Percentiles rank a stretch among this genome's conserved stretches.
Evolutionary conservation across 176 grass and related monocot genomes (phyloP).

Genomic region (Oryza glaberrima): DNA sequence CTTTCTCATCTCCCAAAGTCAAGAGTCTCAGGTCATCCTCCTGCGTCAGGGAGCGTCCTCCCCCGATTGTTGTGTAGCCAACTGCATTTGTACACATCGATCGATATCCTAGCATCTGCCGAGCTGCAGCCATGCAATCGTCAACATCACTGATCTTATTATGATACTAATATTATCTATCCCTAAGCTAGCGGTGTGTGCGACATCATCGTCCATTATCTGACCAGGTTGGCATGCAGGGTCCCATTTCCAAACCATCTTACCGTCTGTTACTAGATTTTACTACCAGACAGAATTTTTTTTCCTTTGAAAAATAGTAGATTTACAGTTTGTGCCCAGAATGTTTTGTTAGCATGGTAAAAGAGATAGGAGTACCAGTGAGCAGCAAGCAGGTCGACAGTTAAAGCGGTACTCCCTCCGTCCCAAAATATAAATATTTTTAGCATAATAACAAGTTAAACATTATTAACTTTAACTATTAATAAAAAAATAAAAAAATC

Average conservation of each 20-base stretch:
- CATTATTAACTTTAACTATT: too few species aligned
- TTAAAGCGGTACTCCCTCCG: too few species aligned
- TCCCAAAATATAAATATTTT: too few species aligned
- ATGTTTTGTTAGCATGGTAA: too few species aligned
- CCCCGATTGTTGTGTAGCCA: not conserved
- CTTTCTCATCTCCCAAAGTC: not conserved
- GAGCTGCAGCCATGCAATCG: not conserved
- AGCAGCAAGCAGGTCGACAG: too few species aligned
- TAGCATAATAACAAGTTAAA: too few species aligned
- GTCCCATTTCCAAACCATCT: not conserved
- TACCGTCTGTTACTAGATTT: not conserved
- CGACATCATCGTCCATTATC: not conserved
- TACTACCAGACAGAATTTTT: not conserved
- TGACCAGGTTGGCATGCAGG: not conserved
- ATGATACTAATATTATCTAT: not conserved
- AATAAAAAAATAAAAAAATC: too few species aligned
- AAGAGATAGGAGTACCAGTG: too few species aligned
- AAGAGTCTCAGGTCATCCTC: not conserved
- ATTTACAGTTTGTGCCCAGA: not conserved
- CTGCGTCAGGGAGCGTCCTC: too few species aligned
- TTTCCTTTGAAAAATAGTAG: not conserved
- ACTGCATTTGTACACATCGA: not conserved
- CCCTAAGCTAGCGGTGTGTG: not conserved
- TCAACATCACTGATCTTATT: not conserved
- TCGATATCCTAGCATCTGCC: not conserved